These are phyloP conservation scores for Thuja plicata DNA, from an alignment of 83 land plant species.

Conservation along the genomic window DNA sequence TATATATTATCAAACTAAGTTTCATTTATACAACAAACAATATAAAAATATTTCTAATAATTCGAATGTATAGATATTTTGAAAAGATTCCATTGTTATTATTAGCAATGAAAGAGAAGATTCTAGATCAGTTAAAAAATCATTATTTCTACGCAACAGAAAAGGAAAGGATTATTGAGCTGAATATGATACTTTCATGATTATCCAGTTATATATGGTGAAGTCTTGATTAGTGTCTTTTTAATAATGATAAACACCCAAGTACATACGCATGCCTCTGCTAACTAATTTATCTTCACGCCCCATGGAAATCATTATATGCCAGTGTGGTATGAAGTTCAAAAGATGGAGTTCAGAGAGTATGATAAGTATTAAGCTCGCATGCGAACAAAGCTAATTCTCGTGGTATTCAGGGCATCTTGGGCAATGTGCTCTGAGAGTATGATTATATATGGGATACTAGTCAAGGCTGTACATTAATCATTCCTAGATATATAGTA, in stretches of 20 bases:
- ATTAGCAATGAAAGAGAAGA: no score
- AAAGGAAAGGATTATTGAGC: no score
- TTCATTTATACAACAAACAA: no score
- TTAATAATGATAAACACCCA: not conserved
- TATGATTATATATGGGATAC: not conserved
- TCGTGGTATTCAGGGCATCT: not conserved
- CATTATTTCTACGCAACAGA: no score
- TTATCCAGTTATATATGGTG: not conserved
- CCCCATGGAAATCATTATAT: not conserved
- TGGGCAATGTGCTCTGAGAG: not conserved
- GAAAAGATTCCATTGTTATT: no score
- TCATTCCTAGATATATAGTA: not conserved
- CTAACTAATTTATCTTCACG: not conserved
- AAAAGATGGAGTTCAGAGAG: not conserved
- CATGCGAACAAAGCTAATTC: not conserved
- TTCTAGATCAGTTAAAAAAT: no score
- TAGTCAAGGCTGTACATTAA: not conserved
- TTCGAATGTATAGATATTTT: no score
- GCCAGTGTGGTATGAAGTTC: not conserved
- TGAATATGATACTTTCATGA: no score
- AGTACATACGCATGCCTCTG: not conserved
- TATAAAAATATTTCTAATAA: no score
- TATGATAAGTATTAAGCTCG: not conserved
- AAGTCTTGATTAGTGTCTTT: not conserved
- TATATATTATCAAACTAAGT: no score